These are phyloP conservation scores for Hypomyces perniciosus DNA, from an alignment of 2,329 filamentous ascomycete species.

Conservation along the genomic window DNA sequence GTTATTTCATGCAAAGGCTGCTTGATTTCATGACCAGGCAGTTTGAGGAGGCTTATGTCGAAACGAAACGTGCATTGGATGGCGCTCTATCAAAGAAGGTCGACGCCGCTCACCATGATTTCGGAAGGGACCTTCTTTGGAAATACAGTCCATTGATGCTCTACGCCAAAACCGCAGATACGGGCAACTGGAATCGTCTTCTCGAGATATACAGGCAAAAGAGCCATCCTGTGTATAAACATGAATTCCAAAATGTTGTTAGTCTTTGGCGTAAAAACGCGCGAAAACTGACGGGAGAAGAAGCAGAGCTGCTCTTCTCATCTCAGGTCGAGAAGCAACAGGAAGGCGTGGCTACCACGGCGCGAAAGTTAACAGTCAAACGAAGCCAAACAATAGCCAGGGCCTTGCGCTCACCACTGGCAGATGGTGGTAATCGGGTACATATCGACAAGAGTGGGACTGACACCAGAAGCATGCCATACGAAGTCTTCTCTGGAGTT, in stretches of 20 bases:
- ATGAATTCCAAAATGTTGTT: conserved; percentile 73
- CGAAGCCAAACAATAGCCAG: conserved; percentile 81
- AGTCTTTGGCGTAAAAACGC: conserved; percentile 74
- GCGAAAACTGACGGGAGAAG: conserved; percentile 68
- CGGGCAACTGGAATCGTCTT: conserved; percentile 72
- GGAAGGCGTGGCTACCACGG: conserved; percentile 67
- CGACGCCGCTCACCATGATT: conserved; percentile 64
- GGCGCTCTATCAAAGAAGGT: conserved; percentile 59
- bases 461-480: conserved; percentile 64
- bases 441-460: conserved; percentile 51
- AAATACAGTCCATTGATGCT: conserved; percentile 81
- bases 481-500: conserved; percentile 73
- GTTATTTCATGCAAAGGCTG: conserved; percentile 70
- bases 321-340: conserved; percentile 78
- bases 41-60: conserved; percentile 69
- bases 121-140: conserved; percentile 71
- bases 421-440: conserved; percentile 50
- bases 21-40: conserved; percentile 76
- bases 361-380: conserved; percentile 89
- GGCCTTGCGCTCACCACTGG: conserved; percentile 60
- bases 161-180: conserved; percentile 80
- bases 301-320: conserved; percentile 82
- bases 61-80: conserved; percentile 60
- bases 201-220: conserved; percentile 76
- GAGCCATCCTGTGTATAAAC: conserved; percentile 69